Base-by-base conservation (phyloP, 768 basidiomycete genomes). In the Trichaptum fuscoviolaceum region DNA sequence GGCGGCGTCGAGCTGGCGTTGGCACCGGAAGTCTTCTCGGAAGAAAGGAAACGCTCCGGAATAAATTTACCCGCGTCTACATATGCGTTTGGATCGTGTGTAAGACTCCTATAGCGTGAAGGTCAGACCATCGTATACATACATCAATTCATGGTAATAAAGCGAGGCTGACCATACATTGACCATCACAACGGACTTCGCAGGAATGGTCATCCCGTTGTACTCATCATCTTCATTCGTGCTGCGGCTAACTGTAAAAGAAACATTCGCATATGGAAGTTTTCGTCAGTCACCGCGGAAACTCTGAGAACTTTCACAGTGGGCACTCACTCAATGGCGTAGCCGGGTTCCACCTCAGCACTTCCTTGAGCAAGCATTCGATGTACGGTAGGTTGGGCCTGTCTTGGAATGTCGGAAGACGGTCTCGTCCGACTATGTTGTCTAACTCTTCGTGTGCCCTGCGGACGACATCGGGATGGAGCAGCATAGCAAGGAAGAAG, bases 1-100 rank as follows among this genome's bases (percentile, higher is more conserved):
- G 42, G 42, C 42, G 42, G 42, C 4, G 8, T 30, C 30, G 42
- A 52, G 42, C 42, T 52, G 30, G 30, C 42, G 15, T 12, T 52
- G 15, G 42, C 42, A n/a, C n/a, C n/a, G n/a, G n/a, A n/a, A 12
- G 42, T 15, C 42, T 52, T 52, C 20, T 52, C 42, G 42, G 42
- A 12, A 12, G 42, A 20, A 20, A 72, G 63, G 61, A 68, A 74
- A 10, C 73, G 67, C 34, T 71, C 72, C 0, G 73, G 73, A 9
- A 63, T 64, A 65, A 70, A 73, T 9, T 24, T 35, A 1, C 64
- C 58, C 7, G 70, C 67, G 24, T 69, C 64, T 17, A 52, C 61
- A n/a, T 71, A 68, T 15, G 67, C 65, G 10, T 58, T 35, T 17
- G 61, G 62, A n/a, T 69, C 69, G 42, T 66, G 65, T 52, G 42